Evolutionary conservation across 495 filamentous ascomycete species (phyloP).

Genomic region (Podospora pseudopauciseta): DNA sequence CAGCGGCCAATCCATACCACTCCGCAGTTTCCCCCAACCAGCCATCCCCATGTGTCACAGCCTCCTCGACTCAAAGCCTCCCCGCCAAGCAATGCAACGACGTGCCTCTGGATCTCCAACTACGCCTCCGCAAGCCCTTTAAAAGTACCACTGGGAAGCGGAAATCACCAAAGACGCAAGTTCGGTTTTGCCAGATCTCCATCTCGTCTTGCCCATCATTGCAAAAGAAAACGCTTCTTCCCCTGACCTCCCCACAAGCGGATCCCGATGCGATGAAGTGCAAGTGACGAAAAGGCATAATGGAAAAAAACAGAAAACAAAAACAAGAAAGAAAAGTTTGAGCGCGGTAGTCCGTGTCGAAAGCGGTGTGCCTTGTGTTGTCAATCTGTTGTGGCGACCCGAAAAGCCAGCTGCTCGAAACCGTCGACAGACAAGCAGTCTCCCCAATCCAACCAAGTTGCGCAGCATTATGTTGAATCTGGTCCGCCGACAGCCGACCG

Average conservation of each 20-base stretch:
- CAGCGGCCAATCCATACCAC: neutral
- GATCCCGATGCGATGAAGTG: conserved; percentile 33
- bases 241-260: conserved; percentile 45
- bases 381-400: neutral
- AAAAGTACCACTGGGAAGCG: neutral
- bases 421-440: neutral
- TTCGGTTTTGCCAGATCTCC: conserved; percentile 4
- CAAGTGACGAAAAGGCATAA: conserved; percentile 22
- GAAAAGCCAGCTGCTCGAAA: conserved; percentile 11
- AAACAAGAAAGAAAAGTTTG: neutral
- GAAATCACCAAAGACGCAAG: neutral
- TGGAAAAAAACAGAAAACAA: conserved; percentile 25
- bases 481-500: neutral
- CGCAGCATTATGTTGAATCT: neutral
- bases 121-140: neutral
- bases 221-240: conserved; percentile 28
- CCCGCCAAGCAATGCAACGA: neutral
- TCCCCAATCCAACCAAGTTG: neutral
- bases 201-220: conserved; percentile 3
- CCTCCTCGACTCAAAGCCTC: neutral
- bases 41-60: neutral
- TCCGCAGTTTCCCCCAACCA: neutral
- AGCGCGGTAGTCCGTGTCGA: neutral
- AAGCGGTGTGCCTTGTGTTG: neutral
- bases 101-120: neutral